Evolutionary conservation across 225 moss, liverwort and hornwort species (phyloP).

Genomic region (Climacium dendroides): DNA sequence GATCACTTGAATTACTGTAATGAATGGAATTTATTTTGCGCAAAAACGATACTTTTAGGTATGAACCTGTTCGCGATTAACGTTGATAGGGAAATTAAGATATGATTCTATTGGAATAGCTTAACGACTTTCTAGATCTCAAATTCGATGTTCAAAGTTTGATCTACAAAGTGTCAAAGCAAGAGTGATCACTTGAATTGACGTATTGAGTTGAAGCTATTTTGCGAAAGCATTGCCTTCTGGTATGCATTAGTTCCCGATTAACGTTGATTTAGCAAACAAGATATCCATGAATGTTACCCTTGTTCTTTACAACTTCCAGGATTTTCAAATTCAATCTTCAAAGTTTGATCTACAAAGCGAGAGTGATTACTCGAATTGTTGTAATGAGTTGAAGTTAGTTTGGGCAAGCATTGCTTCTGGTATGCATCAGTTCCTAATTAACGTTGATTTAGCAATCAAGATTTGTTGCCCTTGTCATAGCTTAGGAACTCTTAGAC

Average conservation of each 20-base stretch:
- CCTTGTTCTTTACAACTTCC: not conserved
- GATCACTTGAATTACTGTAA: too few species aligned
- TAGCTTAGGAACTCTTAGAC: not conserved
- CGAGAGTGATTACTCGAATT: not conserved
- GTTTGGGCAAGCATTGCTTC: not conserved
- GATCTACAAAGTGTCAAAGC: not conserved
- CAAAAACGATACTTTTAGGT: not conserved
- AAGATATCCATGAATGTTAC: not conserved
- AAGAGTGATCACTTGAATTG: not conserved
- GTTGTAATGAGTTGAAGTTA: not conserved
- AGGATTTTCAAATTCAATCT: not conserved
- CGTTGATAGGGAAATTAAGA: not conserved
- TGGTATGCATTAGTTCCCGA: not conserved
- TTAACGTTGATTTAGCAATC: not conserved
- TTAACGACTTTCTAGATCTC: not conserved
- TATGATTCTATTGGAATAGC: not conserved
- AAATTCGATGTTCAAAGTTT: not conserved
- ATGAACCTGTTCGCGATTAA: not conserved
- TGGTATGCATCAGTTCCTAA: not conserved
- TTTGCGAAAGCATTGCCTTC: not conserved
- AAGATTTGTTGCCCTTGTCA: not conserved
- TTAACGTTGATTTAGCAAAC: too few species aligned
- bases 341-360: not conserved
- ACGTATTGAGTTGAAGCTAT: not conserved
- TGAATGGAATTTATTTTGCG: not conserved